Conservation (phyloP, 192 early-diverging fungal genomes). For the Phlyctochytrium planicorne region DNA sequence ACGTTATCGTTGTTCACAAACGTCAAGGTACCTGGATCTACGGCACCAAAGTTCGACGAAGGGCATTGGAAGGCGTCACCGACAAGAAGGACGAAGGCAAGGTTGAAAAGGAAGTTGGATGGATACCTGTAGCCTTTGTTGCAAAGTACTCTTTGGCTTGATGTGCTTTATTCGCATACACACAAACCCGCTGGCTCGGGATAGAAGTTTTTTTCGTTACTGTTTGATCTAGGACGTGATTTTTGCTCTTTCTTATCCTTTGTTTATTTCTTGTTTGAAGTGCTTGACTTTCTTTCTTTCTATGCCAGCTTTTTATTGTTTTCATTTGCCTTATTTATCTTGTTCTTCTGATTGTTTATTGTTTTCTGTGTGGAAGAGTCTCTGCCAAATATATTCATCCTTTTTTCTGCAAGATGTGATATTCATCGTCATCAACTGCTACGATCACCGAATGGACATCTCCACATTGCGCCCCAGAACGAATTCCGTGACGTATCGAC, state of each 20-base stretch:
- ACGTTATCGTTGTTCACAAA: constrained; percentile 41
- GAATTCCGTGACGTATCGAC: too few species aligned
- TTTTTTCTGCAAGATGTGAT: too few species aligned
- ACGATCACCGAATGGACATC: too few species aligned
- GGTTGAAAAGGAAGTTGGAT: constrained; percentile 28
- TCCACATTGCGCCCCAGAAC: too few species aligned
- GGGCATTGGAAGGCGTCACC: constrained; percentile 7
- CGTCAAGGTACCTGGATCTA: constrained; percentile 49
- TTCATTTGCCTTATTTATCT: too few species aligned
- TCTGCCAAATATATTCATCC: too few species aligned
- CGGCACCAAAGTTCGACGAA: constrained; percentile 31
- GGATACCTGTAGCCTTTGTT: constrained; percentile 49
- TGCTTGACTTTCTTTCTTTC: neutral
- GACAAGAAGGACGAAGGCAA: neutral
- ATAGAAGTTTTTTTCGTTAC: neutral
- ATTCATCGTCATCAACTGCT: too few species aligned
- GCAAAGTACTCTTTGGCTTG: constrained; percentile 23
- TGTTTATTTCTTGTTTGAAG: neutral
- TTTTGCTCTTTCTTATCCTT: neutral
- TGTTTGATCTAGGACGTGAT: neutral
- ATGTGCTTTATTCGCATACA: constrained; percentile 9
- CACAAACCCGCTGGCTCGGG: too few species aligned
- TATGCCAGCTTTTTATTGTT: too few species aligned
- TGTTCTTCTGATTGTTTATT: too few species aligned
- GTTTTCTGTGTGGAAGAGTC: too few species aligned